A percentile compares a stretch with the other conserved stretches of the same genome.
Evolutionary conservation across 2,329 filamentous ascomycete species (phyloP).

Genomic region (Nothophaeocryptopus gaeumannii): DNA sequence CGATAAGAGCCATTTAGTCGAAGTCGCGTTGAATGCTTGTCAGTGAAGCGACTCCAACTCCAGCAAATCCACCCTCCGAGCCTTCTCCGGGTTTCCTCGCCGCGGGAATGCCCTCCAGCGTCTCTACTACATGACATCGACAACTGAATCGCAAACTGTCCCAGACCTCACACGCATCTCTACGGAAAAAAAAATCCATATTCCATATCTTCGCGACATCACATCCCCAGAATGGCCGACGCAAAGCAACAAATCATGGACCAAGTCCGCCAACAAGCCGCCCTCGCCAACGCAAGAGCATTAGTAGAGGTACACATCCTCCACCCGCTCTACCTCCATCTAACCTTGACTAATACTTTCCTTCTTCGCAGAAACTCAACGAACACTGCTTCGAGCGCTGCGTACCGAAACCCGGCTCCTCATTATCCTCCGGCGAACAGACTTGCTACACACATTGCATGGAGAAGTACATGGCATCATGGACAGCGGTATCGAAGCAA

Average conservation of each 20-base stretch:
- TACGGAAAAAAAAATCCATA: neutral
- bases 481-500: conserved; percentile 51
- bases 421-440: conserved; percentile 50
- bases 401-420: conserved; percentile 51
- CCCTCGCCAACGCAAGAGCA: conserved; percentile 50
- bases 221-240: conserved; percentile 35
- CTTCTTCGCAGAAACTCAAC: conserved; percentile 49
- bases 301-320: conserved; percentile 46
- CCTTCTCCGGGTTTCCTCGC: no score
- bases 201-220: neutral
- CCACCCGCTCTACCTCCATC: neutral
- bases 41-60: no score
- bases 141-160: no score
- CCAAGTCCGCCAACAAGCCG: conserved; percentile 53
- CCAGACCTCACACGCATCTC: neutral
- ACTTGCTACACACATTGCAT: conserved; percentile 52
- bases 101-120: no score
- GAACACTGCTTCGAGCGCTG: conserved; percentile 57
- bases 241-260: conserved; percentile 50
- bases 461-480: conserved; percentile 56
- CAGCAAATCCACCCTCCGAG: no score
- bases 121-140: no score
- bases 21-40: no score
- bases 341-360: neutral
- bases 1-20: no score